These are phyloP conservation scores for Hypoxylon sp. DNA, from an alignment of 2,329 filamentous ascomycete species.

Conservation along the genomic window DNA sequence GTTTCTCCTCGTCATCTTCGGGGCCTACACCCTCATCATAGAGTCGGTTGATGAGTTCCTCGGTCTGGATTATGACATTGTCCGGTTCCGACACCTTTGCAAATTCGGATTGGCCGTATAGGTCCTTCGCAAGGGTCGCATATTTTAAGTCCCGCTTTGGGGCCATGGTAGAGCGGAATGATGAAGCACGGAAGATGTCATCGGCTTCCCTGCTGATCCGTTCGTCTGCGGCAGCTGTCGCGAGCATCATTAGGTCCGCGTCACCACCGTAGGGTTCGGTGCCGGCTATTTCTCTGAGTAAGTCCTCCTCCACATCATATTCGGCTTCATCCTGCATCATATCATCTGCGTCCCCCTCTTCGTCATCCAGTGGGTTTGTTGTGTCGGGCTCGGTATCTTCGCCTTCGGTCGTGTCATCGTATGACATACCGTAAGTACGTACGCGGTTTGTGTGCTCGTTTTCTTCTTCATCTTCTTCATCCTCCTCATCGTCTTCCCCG, in stretches of 20 bases:
- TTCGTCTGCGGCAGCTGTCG: slow-evolving; percentile 68
- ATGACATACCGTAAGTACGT: slow-evolving; percentile 53
- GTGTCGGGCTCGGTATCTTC: slow-evolving; percentile 54
- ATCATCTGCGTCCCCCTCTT: slow-evolving; percentile 49
- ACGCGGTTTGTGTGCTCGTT: slow-evolving; percentile 51
- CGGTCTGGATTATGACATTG: slow-evolving; percentile 80
- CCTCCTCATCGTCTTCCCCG: slow-evolving; percentile 54
- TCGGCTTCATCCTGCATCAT: slow-evolving; percentile 53
- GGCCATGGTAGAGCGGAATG: slow-evolving; percentile 60
- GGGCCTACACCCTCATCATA: slow-evolving; percentile 73
- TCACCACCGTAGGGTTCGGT: slow-evolving; percentile 56
- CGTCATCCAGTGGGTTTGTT: slow-evolving; percentile 55
- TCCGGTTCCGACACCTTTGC: slow-evolving; percentile 77
- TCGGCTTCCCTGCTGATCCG: slow-evolving; percentile 70
- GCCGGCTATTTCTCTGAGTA: slow-evolving; percentile 53
- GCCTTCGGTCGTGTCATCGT: slow-evolving; percentile 60
- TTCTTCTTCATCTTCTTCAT: slow-evolving; percentile 58
- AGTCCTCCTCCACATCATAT: slow-evolving; percentile 56
- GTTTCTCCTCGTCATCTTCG: slow-evolving; percentile 68
- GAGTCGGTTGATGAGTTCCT: slow-evolving; percentile 76
- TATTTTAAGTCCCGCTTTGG: slow-evolving; percentile 72
- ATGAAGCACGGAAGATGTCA: slow-evolving; percentile 68
- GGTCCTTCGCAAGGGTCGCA: slow-evolving; percentile 78
- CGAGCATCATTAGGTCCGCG: slow-evolving; percentile 68
- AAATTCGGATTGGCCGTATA: slow-evolving; percentile 71